Conservation (phyloP, 164 flowering plant species). For the Dillenia suffruticosa region DNA sequence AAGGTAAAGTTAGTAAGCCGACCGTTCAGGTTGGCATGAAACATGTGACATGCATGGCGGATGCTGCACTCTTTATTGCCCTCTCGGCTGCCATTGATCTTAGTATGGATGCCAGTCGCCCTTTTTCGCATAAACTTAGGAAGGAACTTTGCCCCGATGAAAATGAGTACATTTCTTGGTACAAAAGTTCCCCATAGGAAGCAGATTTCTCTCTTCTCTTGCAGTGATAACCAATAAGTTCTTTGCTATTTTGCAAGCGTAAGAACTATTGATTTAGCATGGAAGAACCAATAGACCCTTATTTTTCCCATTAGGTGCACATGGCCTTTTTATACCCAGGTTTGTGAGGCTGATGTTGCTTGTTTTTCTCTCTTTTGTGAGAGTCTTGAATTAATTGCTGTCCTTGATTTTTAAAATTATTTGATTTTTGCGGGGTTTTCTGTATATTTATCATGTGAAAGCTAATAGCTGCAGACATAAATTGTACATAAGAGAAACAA, state of each 20-base stretch:
- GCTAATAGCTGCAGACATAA: constrained; percentile 8
- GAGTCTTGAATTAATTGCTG: not conserved
- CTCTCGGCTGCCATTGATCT: constrained; percentile 94
- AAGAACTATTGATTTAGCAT: constrained; percentile 29
- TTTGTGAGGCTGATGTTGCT: constrained; percentile 11
- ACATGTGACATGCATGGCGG: constrained; percentile 83
- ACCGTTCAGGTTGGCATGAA: constrained; percentile 64
- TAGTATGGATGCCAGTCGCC: constrained; percentile 87
- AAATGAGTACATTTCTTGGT: constrained; percentile 34
- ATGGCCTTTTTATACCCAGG: not conserved
- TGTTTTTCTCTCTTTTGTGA: not conserved
- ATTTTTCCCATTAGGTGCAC: not conserved
- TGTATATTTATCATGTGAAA: not conserved
- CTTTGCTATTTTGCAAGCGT: constrained; percentile 1
- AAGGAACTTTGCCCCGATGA: constrained; percentile 71
- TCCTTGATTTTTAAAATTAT: constrained; percentile 7
- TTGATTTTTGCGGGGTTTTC: not conserved
- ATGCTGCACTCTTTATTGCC: constrained; percentile 85
- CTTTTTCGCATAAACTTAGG: constrained; percentile 75
- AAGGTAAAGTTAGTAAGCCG: constrained; percentile 81
- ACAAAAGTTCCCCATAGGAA: not conserved
- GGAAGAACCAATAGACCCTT: not conserved
- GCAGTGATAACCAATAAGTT: constrained; percentile 32
- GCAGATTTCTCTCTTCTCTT: constrained; percentile 1
- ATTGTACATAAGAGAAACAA: constrained; percentile 7